Base-by-base conservation (phyloP, 805 yeast species). In the Cyberlindnera saturnus region DNA sequence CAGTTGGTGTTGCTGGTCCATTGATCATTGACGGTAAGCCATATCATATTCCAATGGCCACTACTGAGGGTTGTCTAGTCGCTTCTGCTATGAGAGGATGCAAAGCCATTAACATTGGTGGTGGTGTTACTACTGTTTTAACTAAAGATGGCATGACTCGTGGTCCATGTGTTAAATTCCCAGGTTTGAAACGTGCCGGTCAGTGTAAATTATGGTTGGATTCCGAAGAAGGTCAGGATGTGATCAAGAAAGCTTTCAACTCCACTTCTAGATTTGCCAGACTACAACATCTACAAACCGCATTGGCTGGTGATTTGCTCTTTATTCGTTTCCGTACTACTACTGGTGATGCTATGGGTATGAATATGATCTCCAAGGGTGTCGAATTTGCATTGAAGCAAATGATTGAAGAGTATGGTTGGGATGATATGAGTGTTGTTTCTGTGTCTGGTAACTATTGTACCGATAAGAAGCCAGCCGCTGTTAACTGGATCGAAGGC, bases 271-370 rank as follows among this genome's bases (percentile, higher is more conserved):
- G 99, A 67, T 93, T 93, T 69, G 99, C 99, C 15, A 81, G 96
- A 60, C 76, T 93, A 58, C 96, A 86, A 65, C 85, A 85, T 55
- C 72, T 91, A 51, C 86, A 88, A 64, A 88, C 97, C 15, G 95
- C 98, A 3, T 71, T 91, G 64, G 99, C 99, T 15, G 99, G 99
- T 28, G 84, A 84, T 39, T 72, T 85, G 54, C 72, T 93, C 56
- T 93, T 78, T 59, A 83, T 93, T 55, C 81, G 99, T 60, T 93
- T 93, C 73, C 81, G 90, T 63, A 95, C 99, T n/a, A 89, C 96
- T 33, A 93, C 99, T 16, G 99, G 99, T 65, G 99, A 93, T 71
- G 99, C 99, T 16, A 93, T 93, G 99, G 99, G 99, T 51, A 93
- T 93, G 99, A 93, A 93, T 64, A 93, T 93, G 99, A 93, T 93